A percentile compares a stretch with the other conserved stretches of the same genome.
phyloP scores from a whole-genome alignment of 192 early-diverging fungal genomes.

The Spizellomyces punctatus region DNA sequence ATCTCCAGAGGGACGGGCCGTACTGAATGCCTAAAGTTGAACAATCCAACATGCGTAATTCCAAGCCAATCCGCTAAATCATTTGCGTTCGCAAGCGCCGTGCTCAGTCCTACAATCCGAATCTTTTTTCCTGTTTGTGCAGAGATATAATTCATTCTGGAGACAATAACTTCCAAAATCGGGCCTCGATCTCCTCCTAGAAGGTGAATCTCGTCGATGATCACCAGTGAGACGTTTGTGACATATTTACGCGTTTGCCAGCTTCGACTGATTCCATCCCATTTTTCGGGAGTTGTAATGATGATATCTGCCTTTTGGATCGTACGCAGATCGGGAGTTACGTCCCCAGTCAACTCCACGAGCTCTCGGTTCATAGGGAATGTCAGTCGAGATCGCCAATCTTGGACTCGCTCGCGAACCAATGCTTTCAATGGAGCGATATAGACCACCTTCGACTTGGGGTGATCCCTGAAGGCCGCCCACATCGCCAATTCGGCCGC shows the following conservation, averaged over 20 bases:
- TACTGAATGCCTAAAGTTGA: slow-evolving; percentile 96
- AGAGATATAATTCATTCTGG: slow-evolving; percentile 96
- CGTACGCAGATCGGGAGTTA: slow-evolving; percentile 86
- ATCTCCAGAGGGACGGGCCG: slow-evolving; percentile 97
- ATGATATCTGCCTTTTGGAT: slow-evolving; percentile 93
- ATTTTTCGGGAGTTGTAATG: slow-evolving; percentile 97
- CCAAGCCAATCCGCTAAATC: slow-evolving; percentile 97
- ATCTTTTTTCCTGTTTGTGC: slow-evolving; percentile 73
- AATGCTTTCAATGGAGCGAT: slow-evolving; percentile 98
- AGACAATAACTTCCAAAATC: slow-evolving; percentile 96
- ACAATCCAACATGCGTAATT: slow-evolving; percentile 80
- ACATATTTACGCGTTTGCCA: slow-evolving; percentile 93
- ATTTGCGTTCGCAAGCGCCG: slow-evolving; percentile 93
- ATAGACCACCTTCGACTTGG: slow-evolving; percentile 87
- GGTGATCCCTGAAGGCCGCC: slow-evolving; percentile 82
- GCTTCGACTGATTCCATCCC: slow-evolving; percentile 95
- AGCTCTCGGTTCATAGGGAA: slow-evolving; percentile 76
- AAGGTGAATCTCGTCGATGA: slow-evolving; percentile 99
- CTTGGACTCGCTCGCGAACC: slow-evolving; percentile 90
- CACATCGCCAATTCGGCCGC: slow-evolving; percentile 96
- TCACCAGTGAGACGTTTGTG: slow-evolving; percentile 81
- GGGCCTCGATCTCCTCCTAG: slow-evolving; percentile 96
- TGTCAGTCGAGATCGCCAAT: slow-evolving; percentile 80
- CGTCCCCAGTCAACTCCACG: slow-evolving; percentile 95
- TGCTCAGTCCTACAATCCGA: slow-evolving; percentile 93